Conservation (phyloP, 2,329 filamentous ascomycete species). For the Penicillium sumatraense region DNA sequence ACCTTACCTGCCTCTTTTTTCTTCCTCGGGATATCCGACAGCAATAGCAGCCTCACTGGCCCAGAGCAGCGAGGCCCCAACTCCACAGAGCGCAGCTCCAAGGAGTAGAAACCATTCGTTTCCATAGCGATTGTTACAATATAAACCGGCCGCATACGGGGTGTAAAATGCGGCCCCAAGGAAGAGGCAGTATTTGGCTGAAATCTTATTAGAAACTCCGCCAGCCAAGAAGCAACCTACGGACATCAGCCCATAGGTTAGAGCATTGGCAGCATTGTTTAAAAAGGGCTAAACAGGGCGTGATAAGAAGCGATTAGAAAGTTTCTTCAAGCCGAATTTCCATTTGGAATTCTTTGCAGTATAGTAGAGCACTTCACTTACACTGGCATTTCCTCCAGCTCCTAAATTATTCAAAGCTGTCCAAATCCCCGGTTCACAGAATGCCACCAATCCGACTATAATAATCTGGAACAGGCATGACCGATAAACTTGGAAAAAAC, state of each 20-base stretch:
- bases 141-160: constrained; percentile 41
- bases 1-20: constrained; percentile 50
- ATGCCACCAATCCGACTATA: constrained; percentile 45
- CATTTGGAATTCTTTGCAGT: too few species aligned
- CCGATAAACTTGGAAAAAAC: constrained; percentile 37
- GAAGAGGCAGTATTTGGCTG: constrained; percentile 46
- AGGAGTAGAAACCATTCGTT: constrained; percentile 55
- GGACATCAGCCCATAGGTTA: constrained; percentile 54
- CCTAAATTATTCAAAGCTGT: constrained; percentile 50
- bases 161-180: constrained; percentile 48
- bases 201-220: constrained; percentile 48
- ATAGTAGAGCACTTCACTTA: too few species aligned
- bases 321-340: too few species aligned
- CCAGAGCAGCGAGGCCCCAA: constrained; percentile 47
- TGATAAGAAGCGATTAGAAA: background rate
- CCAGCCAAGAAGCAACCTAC: constrained; percentile 52
- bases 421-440: constrained; percentile 51
- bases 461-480: constrained; percentile 50
- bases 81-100: constrained; percentile 50
- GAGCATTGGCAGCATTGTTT: constrained; percentile 55
- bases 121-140: constrained; percentile 53
- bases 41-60: constrained; percentile 47
- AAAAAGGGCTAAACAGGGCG: constrained; percentile 48
- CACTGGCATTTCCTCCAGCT: constrained; percentile 41
- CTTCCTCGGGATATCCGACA: constrained; percentile 52